phyloP scores from a whole-genome alignment of 2,329 filamentous ascomycete species.

The Aureobasidium sp. region DNA sequence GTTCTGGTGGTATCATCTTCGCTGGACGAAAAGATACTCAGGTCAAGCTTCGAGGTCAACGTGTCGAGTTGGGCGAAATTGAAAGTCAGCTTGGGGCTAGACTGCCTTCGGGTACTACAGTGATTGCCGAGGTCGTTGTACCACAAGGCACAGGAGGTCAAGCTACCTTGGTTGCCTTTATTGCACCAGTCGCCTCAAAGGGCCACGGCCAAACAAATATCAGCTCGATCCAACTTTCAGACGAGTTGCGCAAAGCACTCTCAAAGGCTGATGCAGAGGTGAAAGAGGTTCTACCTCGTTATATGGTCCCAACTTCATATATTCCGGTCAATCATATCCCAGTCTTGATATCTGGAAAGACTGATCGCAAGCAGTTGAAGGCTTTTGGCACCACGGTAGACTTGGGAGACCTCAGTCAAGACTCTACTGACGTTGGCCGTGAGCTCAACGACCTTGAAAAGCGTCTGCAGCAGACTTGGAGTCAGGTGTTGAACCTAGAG shows the following conservation, averaged over 20 bases:
- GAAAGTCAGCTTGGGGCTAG: conserved; percentile 32
- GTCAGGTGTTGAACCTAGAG: conserved; percentile 7
- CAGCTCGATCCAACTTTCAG: conserved; percentile 3
- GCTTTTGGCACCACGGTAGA: conserved; percentile 19
- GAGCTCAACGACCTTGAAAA: conserved; percentile 35
- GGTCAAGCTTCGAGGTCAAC: conserved; percentile 59
- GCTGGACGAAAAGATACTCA: conserved; percentile 61
- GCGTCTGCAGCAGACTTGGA: conserved; percentile 10
- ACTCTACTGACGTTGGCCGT: background rate
- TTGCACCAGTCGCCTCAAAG: conserved; percentile 8
- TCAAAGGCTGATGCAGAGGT: conserved; percentile 21
- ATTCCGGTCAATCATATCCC: conserved; percentile 39
- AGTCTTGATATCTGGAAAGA: conserved; percentile 39
- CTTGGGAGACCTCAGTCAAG: conserved; percentile 18
- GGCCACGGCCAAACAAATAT: conserved; percentile 4
- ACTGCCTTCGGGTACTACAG: conserved; percentile 33
- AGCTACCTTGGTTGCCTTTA: conserved; percentile 18
- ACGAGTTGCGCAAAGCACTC: conserved; percentile 21
- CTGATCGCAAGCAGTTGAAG: conserved; percentile 21
- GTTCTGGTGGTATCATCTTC: conserved; percentile 46
- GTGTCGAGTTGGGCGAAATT: conserved; percentile 53
- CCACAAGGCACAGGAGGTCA: conserved; percentile 16
- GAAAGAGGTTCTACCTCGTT: conserved; percentile 22
- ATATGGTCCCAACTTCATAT: conserved; percentile 39
- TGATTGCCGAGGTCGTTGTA: conserved; percentile 45